Evolutionary conservation across 2,329 filamentous ascomycete genomes (phyloP).

Genomic region (Cryphonectria nitschkei): DNA sequence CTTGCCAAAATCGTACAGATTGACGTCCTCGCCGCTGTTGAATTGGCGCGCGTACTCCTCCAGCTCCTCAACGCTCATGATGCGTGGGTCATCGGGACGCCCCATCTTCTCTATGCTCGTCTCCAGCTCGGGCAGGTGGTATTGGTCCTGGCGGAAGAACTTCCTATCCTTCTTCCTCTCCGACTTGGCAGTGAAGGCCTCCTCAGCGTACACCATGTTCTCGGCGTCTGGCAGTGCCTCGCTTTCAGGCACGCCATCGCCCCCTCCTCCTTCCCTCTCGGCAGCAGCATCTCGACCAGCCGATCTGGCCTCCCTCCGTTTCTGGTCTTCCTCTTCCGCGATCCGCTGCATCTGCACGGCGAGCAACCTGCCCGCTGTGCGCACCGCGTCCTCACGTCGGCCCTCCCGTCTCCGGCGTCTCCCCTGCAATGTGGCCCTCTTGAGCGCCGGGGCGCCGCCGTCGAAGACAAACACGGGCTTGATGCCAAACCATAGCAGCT

Average conservation of each 20-base stretch:
- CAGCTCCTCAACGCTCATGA: conserved; percentile 94
- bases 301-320: conserved; percentile 65
- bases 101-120: conserved; percentile 84
- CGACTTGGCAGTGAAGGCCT: conserved; percentile 76
- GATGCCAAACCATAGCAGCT: conserved; percentile 94
- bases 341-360: conserved; percentile 92
- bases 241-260: conserved; percentile 49
- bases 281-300: conserved; percentile 44
- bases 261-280: conserved; percentile 48
- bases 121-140: conserved; percentile 88
- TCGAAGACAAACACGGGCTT: conserved; percentile 98
- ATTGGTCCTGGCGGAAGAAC: conserved; percentile 91
- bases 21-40: conserved; percentile 87
- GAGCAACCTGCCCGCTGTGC: conserved; percentile 88
- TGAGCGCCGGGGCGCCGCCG: conserved; percentile 87
- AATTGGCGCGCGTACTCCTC: conserved; percentile 95
- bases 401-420: conserved; percentile 84
- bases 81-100: conserved; percentile 85
- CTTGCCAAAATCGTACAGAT: conserved; percentile 94
- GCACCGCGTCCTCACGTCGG: conserved; percentile 85
- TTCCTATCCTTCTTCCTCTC: conserved; percentile 74
- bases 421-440: conserved; percentile 84
- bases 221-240: conserved; percentile 69
- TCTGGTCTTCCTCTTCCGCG: conserved; percentile 82
- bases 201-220: conserved; percentile 86